A percentile compares a stretch with the other conserved stretches of the same genome.
These are phyloP conservation scores for Fusarium sp. DNA, from an alignment of 2,329 filamentous ascomycete genomes.

Conservation along the genomic window DNA sequence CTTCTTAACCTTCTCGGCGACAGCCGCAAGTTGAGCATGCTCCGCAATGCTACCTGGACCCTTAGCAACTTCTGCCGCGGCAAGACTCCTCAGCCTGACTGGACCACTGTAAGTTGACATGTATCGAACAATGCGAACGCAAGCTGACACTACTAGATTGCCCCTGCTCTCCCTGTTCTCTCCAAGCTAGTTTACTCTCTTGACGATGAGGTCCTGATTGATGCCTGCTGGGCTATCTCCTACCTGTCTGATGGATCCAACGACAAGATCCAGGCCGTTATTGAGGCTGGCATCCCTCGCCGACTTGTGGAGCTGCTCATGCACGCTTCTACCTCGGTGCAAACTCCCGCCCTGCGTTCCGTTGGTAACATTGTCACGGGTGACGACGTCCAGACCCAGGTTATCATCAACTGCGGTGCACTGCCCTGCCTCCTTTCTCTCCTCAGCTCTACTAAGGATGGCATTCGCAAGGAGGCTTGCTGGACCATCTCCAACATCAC, in stretches of 20 bases:
- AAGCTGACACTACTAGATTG: slow-evolving; percentile 69
- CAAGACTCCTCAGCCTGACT: slow-evolving; percentile 98
- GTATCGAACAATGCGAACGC: slow-evolving; percentile 5
- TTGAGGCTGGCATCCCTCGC: slow-evolving; percentile 96
- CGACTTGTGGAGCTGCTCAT: slow-evolving; percentile 96
- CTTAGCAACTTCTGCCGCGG: slow-evolving; percentile 99
- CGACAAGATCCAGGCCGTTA: slow-evolving; percentile 99
- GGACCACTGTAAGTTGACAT: slow-evolving; percentile 79
- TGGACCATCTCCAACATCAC: slow-evolving; percentile 99
- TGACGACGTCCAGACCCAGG: slow-evolving; percentile 97
- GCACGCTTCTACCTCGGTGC: slow-evolving; percentile 97
- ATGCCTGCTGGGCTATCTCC: slow-evolving; percentile 99
- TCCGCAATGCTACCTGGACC: slow-evolving; percentile 98
- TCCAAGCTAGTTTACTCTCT: slow-evolving; percentile 98
- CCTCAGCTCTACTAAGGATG: slow-evolving; percentile 96
- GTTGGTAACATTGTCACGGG: slow-evolving; percentile 99
- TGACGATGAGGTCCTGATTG: slow-evolving; percentile 97
- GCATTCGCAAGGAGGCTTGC: slow-evolving; percentile 98
- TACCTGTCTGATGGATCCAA: slow-evolving; percentile 98
- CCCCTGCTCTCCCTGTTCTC: slow-evolving; percentile 91
- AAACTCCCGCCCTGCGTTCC: slow-evolving; percentile 95
- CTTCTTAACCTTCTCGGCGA: slow-evolving; percentile 90
- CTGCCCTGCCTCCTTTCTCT: slow-evolving; percentile 92
- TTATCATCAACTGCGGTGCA: slow-evolving; percentile 98
- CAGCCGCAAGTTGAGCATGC: slow-evolving; percentile 99